Percentiles rank a stretch among this genome's conserved stretches.
Conservation (phyloP, 768 basidiomycete genomes). For the Daedaleopsis sinensis region DNA sequence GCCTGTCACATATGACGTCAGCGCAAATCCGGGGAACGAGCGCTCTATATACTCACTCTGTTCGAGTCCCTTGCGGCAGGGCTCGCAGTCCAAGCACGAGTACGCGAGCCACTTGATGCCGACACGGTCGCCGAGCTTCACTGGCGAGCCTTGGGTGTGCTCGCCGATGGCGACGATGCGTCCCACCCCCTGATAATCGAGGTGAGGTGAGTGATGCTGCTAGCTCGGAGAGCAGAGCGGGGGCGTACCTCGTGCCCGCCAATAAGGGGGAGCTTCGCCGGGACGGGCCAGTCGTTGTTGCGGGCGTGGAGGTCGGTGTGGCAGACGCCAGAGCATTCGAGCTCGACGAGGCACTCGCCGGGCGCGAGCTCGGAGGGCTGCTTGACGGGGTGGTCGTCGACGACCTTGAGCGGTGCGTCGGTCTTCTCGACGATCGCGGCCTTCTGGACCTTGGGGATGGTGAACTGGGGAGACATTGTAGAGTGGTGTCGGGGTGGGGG, state of each 20-base stretch:
- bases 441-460: conserved; percentile 45
- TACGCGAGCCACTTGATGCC: conserved; percentile 84
- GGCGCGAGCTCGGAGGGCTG: conserved; percentile 57
- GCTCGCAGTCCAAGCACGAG: conserved; percentile 75
- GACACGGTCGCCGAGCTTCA: conserved; percentile 78
- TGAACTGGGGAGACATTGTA: conserved; percentile 28
- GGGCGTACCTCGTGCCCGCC: conserved; percentile 61
- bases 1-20: conserved; percentile 38
- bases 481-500: conserved; percentile 3
- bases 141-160: conserved; percentile 56
- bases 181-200: conserved; percentile 68
- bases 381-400: conserved; percentile 56
- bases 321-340: conserved; percentile 82
- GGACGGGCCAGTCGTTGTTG: conserved; percentile 79
- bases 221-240: background rate
- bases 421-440: conserved; percentile 42
- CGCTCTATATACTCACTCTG: conserved; percentile 52
- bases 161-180: conserved; percentile 78
- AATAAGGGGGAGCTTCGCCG: conserved; percentile 65
- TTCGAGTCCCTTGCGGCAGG: conserved; percentile 76
- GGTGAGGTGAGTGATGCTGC: background rate
- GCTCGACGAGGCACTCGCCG: conserved; percentile 76
- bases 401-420: conserved; percentile 36
- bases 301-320: conserved; percentile 83
- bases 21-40: background rate